A percentile compares a stretch with the other conserved stretches of the same genome.
These are phyloP conservation scores for Evernia prunastri DNA, from an alignment of 495 filamentous ascomycete species.

Conservation along the genomic window DNA sequence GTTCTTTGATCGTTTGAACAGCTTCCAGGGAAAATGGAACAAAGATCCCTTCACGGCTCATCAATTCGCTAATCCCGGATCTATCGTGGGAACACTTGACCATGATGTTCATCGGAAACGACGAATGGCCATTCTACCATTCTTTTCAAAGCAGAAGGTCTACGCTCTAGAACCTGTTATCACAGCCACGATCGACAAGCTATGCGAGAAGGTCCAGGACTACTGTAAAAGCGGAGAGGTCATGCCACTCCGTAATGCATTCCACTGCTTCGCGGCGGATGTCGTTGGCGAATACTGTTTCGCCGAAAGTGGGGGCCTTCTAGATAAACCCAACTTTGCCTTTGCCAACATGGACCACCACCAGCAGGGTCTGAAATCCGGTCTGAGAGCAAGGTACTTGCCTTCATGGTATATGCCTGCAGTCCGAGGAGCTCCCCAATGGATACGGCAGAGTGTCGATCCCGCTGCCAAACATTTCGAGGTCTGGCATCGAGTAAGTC, in stretches of 20 bases:
- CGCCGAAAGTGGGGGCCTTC: constrained; percentile 34
- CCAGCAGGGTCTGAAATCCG: constrained; percentile 15
- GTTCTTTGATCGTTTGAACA: constrained; percentile 36
- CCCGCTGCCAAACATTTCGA: constrained; percentile 23
- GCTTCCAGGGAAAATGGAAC: constrained; percentile 31
- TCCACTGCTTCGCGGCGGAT: constrained; percentile 36
- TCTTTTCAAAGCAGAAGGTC: constrained; percentile 24
- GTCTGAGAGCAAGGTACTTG: constrained; percentile 16
- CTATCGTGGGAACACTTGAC: constrained; percentile 41
- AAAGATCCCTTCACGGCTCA: constrained; percentile 26
- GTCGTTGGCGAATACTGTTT: constrained; percentile 41
- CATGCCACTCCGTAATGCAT: constrained; percentile 35
- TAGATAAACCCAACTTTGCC: constrained; percentile 26
- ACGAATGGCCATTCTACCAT: constrained; percentile 32
- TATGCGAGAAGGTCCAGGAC: constrained; percentile 33
- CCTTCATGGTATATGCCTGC: constrained; percentile 17
- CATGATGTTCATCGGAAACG: constrained; percentile 44
- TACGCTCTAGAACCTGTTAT: constrained; percentile 19
- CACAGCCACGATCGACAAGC: constrained; percentile 20
- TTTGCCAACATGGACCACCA: constrained; percentile 10
- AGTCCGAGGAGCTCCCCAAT: constrained; percentile 19
- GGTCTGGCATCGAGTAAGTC: constrained; percentile 21
- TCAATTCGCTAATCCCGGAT: constrained; percentile 28
- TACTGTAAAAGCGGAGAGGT: constrained; percentile 28
- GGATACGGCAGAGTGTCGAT: constrained; percentile 16